phyloP scores from a whole-genome alignment of 2,329 filamentous ascomycete genomes.

The Claviceps sp. region DNA sequence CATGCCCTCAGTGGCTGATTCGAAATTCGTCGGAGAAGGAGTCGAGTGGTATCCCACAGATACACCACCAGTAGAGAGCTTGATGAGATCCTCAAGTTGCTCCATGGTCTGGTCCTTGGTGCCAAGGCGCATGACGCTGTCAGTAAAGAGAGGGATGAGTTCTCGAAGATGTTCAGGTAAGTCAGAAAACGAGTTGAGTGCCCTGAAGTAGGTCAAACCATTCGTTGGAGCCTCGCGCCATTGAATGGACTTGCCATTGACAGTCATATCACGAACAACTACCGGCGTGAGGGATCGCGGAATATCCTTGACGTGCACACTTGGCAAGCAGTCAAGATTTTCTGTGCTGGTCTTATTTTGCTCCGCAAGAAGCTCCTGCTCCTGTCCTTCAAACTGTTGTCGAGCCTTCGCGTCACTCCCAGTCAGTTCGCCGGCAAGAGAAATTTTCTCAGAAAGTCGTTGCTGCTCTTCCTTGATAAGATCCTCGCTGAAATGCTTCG shows the following conservation, averaged over 20 bases:
- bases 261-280: conserved; percentile 47
- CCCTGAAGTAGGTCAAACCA: conserved; percentile 89
- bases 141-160: conserved; percentile 79
- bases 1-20: conserved; percentile 64
- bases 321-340: conserved; percentile 77
- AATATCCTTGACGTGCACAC: conserved; percentile 80
- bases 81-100: conserved; percentile 88
- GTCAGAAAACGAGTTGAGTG: conserved; percentile 65
- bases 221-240: conserved; percentile 93
- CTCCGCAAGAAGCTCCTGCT: conserved; percentile 66
- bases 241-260: conserved; percentile 58
- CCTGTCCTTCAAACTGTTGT: conserved; percentile 59
- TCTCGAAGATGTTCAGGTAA: conserved; percentile 74
- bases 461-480: conserved; percentile 64
- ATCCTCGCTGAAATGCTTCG: conserved; percentile 58
- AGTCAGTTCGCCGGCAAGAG: conserved; percentile 52
- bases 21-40: conserved; percentile 60
- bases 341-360: conserved; percentile 76
- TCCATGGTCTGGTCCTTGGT: conserved; percentile 85
- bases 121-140: conserved; percentile 84
- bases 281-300: conserved; percentile 57
- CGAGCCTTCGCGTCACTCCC: conserved; percentile 60
- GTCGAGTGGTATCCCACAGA: conserved; percentile 75
- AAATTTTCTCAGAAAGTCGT: conserved; percentile 62
- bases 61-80: conserved; percentile 87